phyloP scores from a whole-genome alignment of 148 eudicot species.

The Rhododendron vialii region DNA sequence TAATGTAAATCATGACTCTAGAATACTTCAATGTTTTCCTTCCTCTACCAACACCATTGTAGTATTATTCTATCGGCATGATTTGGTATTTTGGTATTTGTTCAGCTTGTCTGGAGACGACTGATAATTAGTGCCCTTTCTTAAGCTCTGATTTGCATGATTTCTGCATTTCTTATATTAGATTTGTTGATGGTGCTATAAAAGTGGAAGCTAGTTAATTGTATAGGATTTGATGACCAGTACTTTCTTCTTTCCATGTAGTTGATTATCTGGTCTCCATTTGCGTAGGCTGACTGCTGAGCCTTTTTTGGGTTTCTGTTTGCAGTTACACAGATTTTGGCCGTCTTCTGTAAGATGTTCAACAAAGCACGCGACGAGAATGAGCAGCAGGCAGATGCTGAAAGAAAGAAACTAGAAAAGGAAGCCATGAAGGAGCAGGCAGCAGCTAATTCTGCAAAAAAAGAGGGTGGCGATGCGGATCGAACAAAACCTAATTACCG shows the following conservation, averaged over 20 bases:
- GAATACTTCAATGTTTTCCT: background rate
- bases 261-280: background rate
- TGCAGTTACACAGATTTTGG: constrained; percentile 86
- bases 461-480: constrained; percentile 47
- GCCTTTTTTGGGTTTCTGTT: constrained; percentile 11
- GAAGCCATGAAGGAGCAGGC: constrained; percentile 87
- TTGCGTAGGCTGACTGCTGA: background rate
- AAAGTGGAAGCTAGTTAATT: background rate
- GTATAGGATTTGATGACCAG: background rate
- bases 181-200: background rate
- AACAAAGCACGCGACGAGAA: constrained; percentile 91
- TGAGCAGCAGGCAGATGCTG: constrained; percentile 79
- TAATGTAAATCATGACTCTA: background rate
- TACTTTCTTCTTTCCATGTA: background rate
- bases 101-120: background rate
- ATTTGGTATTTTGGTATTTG: background rate
- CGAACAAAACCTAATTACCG: constrained; percentile 38
- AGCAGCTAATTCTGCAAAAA: constrained; percentile 50
- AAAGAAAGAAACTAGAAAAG: constrained; percentile 91
- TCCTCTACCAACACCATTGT: background rate
- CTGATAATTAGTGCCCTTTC: background rate
- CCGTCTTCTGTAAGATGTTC: constrained; percentile 75
- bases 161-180: background rate
- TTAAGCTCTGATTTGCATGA: background rate
- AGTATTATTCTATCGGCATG: background rate